A percentile compares a stretch with the other conserved stretches of the same genome.
phyloP scores from a whole-genome alignment of 441 rosid species.

The Eutrema salsugineum region DNA sequence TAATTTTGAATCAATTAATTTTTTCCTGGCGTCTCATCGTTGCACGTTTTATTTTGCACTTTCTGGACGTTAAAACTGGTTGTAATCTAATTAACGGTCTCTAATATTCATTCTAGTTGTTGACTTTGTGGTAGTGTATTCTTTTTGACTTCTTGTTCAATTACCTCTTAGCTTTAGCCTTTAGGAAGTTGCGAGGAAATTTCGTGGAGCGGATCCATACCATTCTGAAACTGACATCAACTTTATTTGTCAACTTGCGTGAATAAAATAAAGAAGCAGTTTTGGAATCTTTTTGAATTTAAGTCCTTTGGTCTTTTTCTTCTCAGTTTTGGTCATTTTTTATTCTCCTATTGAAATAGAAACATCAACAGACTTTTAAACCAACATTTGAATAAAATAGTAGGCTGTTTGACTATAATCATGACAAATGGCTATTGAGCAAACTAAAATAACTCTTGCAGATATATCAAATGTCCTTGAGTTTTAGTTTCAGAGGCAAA shows the following conservation, averaged over 20 bases:
- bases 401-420: background rate
- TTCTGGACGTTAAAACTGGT: background rate
- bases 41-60: background rate
- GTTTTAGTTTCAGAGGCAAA: background rate
- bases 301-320: conserved; percentile 3
- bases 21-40: background rate
- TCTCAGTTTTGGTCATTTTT: background rate
- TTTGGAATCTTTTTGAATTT: background rate
- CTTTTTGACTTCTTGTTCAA: conserved; percentile 21
- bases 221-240: conserved; percentile 17
- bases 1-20: background rate
- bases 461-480: background rate
- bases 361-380: background rate
- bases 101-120: conserved; percentile 9
- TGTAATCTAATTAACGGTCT: background rate
- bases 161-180: background rate
- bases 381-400: background rate
- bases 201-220: conserved; percentile 11
- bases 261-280: background rate
- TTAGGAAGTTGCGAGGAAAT: conserved; percentile 21
- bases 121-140: background rate
- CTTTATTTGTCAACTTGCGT: conserved; percentile 30
- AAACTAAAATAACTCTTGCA: background rate
- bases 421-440: background rate
- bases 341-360: background rate